These are phyloP conservation scores for Parastagonospora nodorum DNA, from an alignment of 2,329 filamentous ascomycete genomes.

Conservation along the genomic window DNA sequence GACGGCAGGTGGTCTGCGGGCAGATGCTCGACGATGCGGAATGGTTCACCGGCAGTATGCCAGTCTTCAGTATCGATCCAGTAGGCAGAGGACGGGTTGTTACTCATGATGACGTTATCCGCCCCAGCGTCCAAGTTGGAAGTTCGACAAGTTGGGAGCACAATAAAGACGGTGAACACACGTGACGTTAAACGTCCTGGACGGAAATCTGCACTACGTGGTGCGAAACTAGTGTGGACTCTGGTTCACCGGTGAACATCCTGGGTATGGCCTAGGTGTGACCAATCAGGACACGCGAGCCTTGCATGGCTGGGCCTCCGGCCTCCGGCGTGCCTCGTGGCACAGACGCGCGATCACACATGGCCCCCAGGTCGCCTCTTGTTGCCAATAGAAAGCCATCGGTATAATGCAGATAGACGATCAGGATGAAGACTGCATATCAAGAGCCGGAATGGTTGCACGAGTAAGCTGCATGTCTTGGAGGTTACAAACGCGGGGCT, in stretches of 20 bases:
- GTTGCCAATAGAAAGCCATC: background rate
- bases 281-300: too few relatives aligned
- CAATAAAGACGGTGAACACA: background rate
- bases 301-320: background rate
- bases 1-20: conserved; percentile 2
- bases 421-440: background rate
- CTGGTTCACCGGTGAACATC: too few relatives aligned
- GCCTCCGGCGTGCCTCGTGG: background rate
- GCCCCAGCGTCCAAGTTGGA: background rate
- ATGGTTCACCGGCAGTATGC: conserved; percentile 15
- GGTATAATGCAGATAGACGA: background rate
- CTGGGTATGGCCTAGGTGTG: too few relatives aligned
- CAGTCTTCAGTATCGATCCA: conserved; percentile 14
- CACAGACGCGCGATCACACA: background rate
- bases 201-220: too few relatives aligned
- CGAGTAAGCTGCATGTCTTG: background rate
- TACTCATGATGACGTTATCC: background rate
- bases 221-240: too few relatives aligned
- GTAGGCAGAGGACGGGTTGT: background rate
- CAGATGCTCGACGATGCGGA: conserved; percentile 9
- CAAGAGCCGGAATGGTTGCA: background rate
- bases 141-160: background rate
- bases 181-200: too few relatives aligned
- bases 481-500: background rate
- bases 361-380: background rate